Base-by-base conservation (phyloP, 176 grass and related monocot genomes). In the Carex myosuroides region DNA sequence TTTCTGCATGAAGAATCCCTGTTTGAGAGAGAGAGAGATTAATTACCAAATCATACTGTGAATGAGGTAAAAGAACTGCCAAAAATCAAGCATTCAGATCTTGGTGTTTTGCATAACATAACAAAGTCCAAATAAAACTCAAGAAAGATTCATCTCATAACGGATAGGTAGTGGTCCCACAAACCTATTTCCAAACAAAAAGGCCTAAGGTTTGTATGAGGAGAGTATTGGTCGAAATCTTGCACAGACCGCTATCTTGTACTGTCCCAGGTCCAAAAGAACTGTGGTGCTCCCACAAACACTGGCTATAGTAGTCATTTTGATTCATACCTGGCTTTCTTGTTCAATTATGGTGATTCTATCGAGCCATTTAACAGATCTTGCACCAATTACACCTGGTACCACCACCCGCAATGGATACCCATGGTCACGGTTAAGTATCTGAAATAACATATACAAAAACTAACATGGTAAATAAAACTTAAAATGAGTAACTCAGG, bases 351-450 rank as follows among this genome's bases (percentile, higher is more conserved):
- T 89, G 55, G 86, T 88, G 79, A 97, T 94, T 41, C 56, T 91
- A 79, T 97, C 94, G 42, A 97, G 81, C 94, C 94, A 97, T 79
- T 97, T 94, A 63, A 97, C 91, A 57, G 94, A 97, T 17, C 94
- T 90, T 53, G 94, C 94, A 18, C 94, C 94, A 85, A 97, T 97
- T 63, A 94, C 90, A 1, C 94, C 90, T 52, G 94, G 94, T 56
- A 97, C 91, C 30, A 97, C 70, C 78, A 87, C 91, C 58, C 91
- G 81, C 54, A 97, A 87, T 56, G 94, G 94, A 74, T 97, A 97
- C 46, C 94, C 91, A 86, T 97, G 94, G 68, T 94, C 94, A 71
- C 94, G 88, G 41, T 92, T 92, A 70, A 97, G 88, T 69, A 80
- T 87, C 94, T 97, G 33, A 9, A 69, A 53, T 71, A 81, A 88